A percentile compares a stretch with the other conserved stretches of the same genome.
Conservation (phyloP, 2,329 filamentous ascomycete species). For the Xylaria sp. region DNA sequence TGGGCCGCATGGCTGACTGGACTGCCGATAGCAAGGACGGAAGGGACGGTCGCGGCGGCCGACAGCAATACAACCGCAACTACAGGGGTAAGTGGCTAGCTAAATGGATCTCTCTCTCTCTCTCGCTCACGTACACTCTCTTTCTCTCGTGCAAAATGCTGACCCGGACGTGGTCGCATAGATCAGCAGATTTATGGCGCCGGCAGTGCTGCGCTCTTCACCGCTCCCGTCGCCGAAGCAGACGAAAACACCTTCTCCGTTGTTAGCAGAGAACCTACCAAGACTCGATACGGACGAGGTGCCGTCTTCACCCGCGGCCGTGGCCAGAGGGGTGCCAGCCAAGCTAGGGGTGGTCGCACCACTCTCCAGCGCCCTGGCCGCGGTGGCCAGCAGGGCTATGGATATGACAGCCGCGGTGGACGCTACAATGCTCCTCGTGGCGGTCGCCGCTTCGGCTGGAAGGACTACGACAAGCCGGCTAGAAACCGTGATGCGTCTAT, state of each 20-base stretch:
- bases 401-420: conserved; percentile 78
- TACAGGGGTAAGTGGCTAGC: conserved; percentile 76
- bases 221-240: conserved; percentile 83
- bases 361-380: conserved; percentile 77
- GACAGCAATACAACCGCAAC: conserved; percentile 91
- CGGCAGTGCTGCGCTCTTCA: conserved; percentile 86
- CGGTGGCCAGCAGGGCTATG: conserved; percentile 73
- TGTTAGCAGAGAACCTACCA: conserved; percentile 90
- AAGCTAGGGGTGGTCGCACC: conserved; percentile 65
- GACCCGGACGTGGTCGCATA: conserved; percentile 53
- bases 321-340: conserved; percentile 79
- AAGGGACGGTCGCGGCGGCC: conserved; percentile 76
- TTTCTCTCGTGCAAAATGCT: conserved; percentile 18
- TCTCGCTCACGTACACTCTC: not conserved
- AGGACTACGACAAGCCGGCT: conserved; percentile 97
- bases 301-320: conserved; percentile 90
- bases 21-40: conserved; percentile 88
- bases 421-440: conserved; percentile 77
- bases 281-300: conserved; percentile 88
- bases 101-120: not conserved
- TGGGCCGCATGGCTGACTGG: conserved; percentile 99
- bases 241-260: conserved; percentile 98
- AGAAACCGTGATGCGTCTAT: conserved; percentile 96
- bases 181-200: conserved; percentile 98
- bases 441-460: conserved; percentile 95